Conservation (phyloP, 257 asterid genomes). For the Misopates orontium region DNA sequence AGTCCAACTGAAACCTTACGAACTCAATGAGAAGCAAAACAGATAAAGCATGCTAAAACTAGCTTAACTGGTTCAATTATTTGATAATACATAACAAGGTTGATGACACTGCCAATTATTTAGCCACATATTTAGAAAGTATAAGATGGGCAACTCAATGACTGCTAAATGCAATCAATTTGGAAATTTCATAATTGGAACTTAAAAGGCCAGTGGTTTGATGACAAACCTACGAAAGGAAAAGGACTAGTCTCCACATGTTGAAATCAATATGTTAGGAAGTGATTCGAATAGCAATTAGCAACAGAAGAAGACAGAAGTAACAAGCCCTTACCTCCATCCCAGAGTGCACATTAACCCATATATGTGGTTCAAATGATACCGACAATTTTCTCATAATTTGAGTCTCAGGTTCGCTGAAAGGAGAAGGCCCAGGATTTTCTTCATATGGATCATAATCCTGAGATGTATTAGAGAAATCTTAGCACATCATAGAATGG, state of each 20-base stretch:
- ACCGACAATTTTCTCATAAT: constrained; percentile 75
- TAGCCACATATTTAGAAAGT: neutral
- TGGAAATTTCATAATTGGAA: constrained; percentile 3
- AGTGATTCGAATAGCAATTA: constrained; percentile 6
- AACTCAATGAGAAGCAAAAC: no score
- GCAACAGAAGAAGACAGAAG: constrained; percentile 22
- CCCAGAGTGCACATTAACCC: constrained; percentile 99
- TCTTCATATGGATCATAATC: constrained; percentile 98
- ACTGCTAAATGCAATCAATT: constrained; percentile 3
- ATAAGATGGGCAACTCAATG: constrained; percentile 1
- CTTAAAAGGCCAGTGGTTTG: neutral
- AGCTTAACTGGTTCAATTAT: constrained; percentile 8
- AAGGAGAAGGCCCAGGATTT: constrained; percentile 88
- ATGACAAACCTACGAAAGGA: neutral
- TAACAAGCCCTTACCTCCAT: constrained; percentile 72
- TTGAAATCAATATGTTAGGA: constrained; percentile 1
- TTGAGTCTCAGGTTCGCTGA: constrained; percentile 97
- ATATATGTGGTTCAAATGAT: constrained; percentile 91
- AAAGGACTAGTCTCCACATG: neutral
- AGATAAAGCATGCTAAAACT: no score
- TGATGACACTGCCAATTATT: neutral
- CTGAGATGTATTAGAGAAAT: constrained; percentile 41
- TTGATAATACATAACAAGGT: constrained; percentile 9
- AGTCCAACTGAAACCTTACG: no score
- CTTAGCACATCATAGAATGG: constrained; percentile 24